Evolutionary conservation across 2,329 filamentous ascomycete species (phyloP).

Genomic region (Gnomoniopsis sp.): DNA sequence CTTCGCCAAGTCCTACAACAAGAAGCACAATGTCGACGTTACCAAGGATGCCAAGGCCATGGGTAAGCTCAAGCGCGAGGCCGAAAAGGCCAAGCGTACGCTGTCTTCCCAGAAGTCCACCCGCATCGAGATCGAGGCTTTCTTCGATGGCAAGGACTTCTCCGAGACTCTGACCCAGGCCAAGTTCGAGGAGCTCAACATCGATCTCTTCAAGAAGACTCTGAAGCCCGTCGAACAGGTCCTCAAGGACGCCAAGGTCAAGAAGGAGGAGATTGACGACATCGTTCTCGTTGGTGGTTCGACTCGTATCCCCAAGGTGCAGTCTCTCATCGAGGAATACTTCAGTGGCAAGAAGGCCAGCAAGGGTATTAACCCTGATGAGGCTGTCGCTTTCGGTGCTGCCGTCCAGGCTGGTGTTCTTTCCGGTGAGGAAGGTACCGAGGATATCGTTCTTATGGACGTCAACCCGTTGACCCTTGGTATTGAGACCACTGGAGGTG

Average conservation of each 20-base stretch:
- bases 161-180: constrained; percentile 96
- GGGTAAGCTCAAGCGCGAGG: constrained; percentile 99
- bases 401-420: constrained; percentile 96
- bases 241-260: constrained; percentile 95
- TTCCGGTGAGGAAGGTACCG: constrained; percentile 78
- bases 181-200: constrained; percentile 99
- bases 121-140: constrained; percentile 93
- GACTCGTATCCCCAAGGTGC: constrained; percentile 98
- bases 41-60: constrained; percentile 95
- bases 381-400: constrained; percentile 96
- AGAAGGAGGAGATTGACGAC: constrained; percentile 92
- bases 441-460: constrained; percentile 88
- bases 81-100: constrained; percentile 98
- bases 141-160: constrained; percentile 96
- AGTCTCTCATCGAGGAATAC: constrained; percentile 91
- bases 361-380: constrained; percentile 99
- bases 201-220: constrained; percentile 98
- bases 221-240: constrained; percentile 98
- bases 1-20: constrained; percentile 98
- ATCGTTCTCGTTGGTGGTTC: constrained; percentile 98
- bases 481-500: constrained; percentile 95
- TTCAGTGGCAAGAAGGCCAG: constrained; percentile 94
- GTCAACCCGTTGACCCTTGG: constrained; percentile 94
- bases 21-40: constrained; percentile 91
- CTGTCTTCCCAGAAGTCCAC: constrained; percentile 92